phyloP scores from a whole-genome alignment of 2,329 filamentous ascomycete genomes.

The Sporothrix brasiliensis region DNA sequence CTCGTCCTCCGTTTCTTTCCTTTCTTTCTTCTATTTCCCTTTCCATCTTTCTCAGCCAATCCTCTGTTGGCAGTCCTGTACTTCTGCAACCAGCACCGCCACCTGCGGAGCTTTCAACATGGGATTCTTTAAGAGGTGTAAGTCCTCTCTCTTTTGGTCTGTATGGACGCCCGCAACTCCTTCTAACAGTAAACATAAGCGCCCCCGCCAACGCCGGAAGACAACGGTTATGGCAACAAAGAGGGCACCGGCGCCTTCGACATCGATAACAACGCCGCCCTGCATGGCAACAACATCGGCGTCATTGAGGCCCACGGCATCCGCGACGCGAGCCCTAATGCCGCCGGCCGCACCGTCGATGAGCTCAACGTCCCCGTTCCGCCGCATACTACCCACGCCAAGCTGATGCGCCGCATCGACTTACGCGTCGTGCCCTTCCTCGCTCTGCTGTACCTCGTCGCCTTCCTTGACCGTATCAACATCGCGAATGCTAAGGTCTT shows the following conservation, averaged over 20 bases:
- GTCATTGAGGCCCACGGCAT: constrained; percentile 4
- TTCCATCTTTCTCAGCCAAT: constrained; percentile 1
- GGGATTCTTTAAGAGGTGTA: constrained; percentile 26
- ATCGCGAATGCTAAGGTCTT: constrained; percentile 77
- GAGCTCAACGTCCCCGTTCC: constrained; percentile 48
- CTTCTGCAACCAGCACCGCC: constrained; percentile 3
- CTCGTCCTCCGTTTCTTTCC: background rate
- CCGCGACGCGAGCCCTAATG: constrained; percentile 33
- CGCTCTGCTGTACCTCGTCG: constrained; percentile 70
- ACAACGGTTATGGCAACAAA: constrained; percentile 19
- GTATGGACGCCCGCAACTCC: no score
- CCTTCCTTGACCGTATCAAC: constrained; percentile 74
- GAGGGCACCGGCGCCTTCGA: constrained; percentile 16
- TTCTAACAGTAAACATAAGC: background rate
- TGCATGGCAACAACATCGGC: constrained; percentile 22
- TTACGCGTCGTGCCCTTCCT: constrained; percentile 71
- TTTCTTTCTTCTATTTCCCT: background rate
- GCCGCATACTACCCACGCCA: constrained; percentile 62
- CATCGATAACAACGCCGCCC: constrained; percentile 17
- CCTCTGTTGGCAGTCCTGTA: background rate
- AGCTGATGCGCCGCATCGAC: constrained; percentile 71
- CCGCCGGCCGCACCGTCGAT: constrained; percentile 1
- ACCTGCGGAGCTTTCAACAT: background rate
- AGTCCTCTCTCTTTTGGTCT: background rate
- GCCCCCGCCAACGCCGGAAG: constrained; percentile 25